Percentiles rank a stretch among this genome's conserved stretches.
These are phyloP conservation scores for Mortierella claussenii DNA, from an alignment of 192 early-diverging fungal genomes.

Conservation along the genomic window DNA sequence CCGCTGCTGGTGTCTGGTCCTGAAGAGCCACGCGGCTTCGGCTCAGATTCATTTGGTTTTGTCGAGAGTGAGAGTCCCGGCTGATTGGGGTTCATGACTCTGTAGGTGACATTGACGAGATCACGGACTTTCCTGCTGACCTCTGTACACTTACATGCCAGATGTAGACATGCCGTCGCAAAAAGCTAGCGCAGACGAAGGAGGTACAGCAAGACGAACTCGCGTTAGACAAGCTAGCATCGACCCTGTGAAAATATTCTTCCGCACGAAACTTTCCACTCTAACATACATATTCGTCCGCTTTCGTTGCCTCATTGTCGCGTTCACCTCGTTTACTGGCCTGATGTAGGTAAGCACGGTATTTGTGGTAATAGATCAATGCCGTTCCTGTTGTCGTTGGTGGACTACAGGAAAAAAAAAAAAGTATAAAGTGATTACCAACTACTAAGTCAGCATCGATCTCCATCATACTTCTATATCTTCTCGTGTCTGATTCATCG, in stretches of 20 bases:
- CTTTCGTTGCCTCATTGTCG: conserved; percentile 52
- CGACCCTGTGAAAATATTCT: too few relatives aligned
- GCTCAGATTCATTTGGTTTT: conserved; percentile 9
- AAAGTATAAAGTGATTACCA: too few relatives aligned
- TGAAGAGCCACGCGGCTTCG: too few relatives aligned
- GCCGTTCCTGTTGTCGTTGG: conserved; percentile 60
- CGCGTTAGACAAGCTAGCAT: background rate
- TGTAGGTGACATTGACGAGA: conserved; percentile 63
- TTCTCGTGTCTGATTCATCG: too few relatives aligned
- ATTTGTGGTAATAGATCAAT: conserved; percentile 62
- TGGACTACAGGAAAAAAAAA: conserved; percentile 41
- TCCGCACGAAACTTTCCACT: too few relatives aligned
- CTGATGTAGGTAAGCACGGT: conserved; percentile 49
- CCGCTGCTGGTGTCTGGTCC: conserved; percentile 11
- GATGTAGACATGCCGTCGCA: conserved; percentile 62
- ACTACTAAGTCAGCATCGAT: background rate
- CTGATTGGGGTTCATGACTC: conserved; percentile 32
- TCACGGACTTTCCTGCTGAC: conserved; percentile 63
- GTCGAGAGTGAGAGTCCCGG: conserved; percentile 39
- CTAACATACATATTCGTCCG: conserved; percentile 43
- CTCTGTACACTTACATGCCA: conserved; percentile 65
- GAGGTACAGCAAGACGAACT: background rate
- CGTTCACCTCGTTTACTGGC: conserved; percentile 33
- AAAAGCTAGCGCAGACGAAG: conserved; percentile 48
- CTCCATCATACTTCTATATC: background rate